These are phyloP conservation scores for Cardamine chenopodiifolia DNA, from an alignment of 345 rosid genomes.

Conservation along the genomic window DNA sequence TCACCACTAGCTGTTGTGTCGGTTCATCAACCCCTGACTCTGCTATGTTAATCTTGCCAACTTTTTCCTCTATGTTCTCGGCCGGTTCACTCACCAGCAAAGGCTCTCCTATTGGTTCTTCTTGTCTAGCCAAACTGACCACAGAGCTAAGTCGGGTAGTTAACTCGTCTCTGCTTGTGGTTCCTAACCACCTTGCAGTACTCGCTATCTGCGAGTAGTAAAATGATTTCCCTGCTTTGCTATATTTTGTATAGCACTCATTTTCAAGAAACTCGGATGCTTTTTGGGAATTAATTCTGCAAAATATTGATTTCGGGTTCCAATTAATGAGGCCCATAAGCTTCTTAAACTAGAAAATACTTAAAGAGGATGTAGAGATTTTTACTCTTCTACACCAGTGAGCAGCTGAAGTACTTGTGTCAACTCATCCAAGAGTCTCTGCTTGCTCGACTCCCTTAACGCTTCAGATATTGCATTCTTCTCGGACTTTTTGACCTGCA, in stretches of 20 bases:
- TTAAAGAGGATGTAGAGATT: not conserved
- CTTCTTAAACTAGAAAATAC: not conserved
- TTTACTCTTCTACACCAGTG: constrained; percentile 48
- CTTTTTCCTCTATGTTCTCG: constrained; percentile 22
- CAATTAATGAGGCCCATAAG: not conserved
- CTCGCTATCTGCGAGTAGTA: constrained; percentile 85
- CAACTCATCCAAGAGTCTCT: constrained; percentile 63
- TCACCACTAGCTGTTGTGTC: constrained; percentile 3
- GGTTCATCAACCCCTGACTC: constrained; percentile 28
- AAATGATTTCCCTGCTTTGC: constrained; percentile 84
- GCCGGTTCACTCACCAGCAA: constrained; percentile 12
- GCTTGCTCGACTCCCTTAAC: constrained; percentile 71
- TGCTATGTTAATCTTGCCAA: constrained; percentile 1
- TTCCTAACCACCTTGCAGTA: constrained; percentile 77
- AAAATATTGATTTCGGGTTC: not conserved
- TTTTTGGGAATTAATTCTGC: constrained; percentile 62
- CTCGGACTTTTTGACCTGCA: constrained; percentile 58
- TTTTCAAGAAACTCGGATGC: constrained; percentile 68
- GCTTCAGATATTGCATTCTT: constrained; percentile 69
- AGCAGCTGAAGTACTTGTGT: constrained; percentile 61
- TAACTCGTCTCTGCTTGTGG: constrained; percentile 50
- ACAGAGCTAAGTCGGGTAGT: constrained; percentile 41
- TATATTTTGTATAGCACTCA: constrained; percentile 76
- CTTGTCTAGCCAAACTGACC: constrained; percentile 35
- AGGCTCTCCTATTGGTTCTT: constrained; percentile 20